Evolutionary conservation across 192 early-diverging fungal species (phyloP).

Genomic region (Coemansia sp.): DNA sequence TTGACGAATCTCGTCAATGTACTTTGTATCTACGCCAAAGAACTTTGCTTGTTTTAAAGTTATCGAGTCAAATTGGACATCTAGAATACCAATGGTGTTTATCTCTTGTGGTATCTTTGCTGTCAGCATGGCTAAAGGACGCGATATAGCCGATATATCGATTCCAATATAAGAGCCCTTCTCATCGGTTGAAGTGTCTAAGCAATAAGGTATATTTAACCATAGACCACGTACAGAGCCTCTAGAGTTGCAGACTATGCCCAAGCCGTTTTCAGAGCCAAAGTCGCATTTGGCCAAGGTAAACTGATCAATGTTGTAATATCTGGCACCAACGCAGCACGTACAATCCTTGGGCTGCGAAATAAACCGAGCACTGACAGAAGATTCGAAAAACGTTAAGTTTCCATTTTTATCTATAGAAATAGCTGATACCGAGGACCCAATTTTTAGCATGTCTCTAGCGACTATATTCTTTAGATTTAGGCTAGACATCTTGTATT

Average conservation of each 20-base stretch:
- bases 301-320: not conserved
- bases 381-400: not conserved
- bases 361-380: no score
- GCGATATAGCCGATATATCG: constrained; percentile 15
- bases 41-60: constrained; percentile 16
- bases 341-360: no score
- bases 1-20: constrained; percentile 7
- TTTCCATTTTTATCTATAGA: not conserved
- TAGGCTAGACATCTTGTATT: no score
- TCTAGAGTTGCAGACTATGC: not conserved
- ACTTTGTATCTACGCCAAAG: constrained; percentile 17
- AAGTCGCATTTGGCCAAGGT: not conserved
- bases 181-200: not conserved
- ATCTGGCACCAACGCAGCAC: no score
- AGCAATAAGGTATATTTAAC: not conserved
- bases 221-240: not conserved
- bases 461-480: no score
- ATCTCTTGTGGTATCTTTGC: constrained; percentile 1
- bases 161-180: constrained; percentile 3
- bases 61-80: constrained; percentile 21
- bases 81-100: constrained; percentile 12
- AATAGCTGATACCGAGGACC: not conserved
- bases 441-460: not conserved
- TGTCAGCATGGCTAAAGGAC: not conserved
- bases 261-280: not conserved